Evolutionary conservation across 495 filamentous ascomycete species (phyloP), one percentile per base, ranked within the genome.

Genomic region (Aspergillus mulundensis): DNA sequence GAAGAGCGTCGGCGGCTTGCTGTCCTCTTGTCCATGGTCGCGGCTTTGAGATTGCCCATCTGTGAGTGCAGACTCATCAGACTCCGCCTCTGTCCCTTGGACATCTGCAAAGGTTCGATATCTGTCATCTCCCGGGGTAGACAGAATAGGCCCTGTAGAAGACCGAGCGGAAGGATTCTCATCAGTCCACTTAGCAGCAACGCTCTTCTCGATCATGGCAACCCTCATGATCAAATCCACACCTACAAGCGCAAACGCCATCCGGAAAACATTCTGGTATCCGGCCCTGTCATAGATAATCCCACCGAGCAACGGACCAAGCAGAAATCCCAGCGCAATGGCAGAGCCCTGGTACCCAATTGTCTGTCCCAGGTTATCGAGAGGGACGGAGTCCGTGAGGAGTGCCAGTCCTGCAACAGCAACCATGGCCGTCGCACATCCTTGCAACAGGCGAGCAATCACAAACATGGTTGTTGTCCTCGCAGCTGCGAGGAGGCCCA

Each of bases 171-270:
- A 40, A 40, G 38, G 8, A 3, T 36, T 14, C 6, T 0, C 11
- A 7, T 42, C 34, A 25, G 14, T 48, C 66, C 63, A 71, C 1
- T 50, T 54, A 5, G 39, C 32, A 16, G 66, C 70, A 14, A 64
- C 68, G 57, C 80, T 82, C 70, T 87, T 87, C 66, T 88, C 86
- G 40, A 89, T 76, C 51, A 88, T 70, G 1, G 80, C 64, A 3
- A 86, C 54, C 7, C 86, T 76, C 80, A 87, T 81, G n/a, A 79
- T 32, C 54, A 87, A 79, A 70, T 89, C 86, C 10, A 88, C 28
- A 1, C 57, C 74, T 5, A 89, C 63, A 20, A 88, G 67, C 0
- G 71, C 80, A 55, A 81, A 78, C 5, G 77, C 80, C 45, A 87
- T 66, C 5, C 74, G 80, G 54, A 87, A 85, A 0, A 87, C 83